phyloP scores from a whole-genome alignment of 306 rosid genomes.

The Nissolia schottii region DNA sequence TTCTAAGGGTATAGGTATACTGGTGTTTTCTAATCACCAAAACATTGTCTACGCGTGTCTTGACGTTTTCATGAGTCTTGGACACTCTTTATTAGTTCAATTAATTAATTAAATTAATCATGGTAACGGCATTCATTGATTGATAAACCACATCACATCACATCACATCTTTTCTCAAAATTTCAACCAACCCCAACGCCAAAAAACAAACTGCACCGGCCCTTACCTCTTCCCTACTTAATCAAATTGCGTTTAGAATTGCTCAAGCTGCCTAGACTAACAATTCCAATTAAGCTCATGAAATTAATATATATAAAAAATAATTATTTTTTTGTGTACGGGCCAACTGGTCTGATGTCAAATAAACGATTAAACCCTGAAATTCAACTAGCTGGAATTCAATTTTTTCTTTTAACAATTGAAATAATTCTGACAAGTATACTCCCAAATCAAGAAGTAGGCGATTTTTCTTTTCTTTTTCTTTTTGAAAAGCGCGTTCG shows the following conservation, averaged over 20 bases:
- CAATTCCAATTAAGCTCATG: background rate
- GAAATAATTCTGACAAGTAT: background rate
- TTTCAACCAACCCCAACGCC: background rate
- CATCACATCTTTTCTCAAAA: constrained; percentile 18
- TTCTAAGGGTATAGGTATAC: constrained; percentile 11
- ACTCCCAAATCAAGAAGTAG: background rate
- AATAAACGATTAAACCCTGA: background rate
- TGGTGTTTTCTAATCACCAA: background rate
- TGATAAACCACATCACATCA: constrained; percentile 4
- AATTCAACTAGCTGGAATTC: background rate
- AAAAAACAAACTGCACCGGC: background rate
- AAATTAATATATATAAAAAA: background rate
- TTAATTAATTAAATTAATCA: background rate
- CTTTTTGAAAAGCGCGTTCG: too few species aligned
- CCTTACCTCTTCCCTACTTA: background rate
- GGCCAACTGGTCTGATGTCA: background rate
- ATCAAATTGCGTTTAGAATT: background rate
- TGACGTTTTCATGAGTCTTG: constrained; percentile 1
- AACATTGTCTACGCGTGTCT: background rate
- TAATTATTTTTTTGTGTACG: background rate
- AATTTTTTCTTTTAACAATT: background rate
- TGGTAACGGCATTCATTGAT: background rate
- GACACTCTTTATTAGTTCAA: background rate
- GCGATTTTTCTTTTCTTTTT: background rate
- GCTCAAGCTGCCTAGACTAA: background rate